Evolutionary conservation across 805 yeast species (phyloP), one percentile per base, ranked within the genome.

Genomic region (Candida quercuum): DNA sequence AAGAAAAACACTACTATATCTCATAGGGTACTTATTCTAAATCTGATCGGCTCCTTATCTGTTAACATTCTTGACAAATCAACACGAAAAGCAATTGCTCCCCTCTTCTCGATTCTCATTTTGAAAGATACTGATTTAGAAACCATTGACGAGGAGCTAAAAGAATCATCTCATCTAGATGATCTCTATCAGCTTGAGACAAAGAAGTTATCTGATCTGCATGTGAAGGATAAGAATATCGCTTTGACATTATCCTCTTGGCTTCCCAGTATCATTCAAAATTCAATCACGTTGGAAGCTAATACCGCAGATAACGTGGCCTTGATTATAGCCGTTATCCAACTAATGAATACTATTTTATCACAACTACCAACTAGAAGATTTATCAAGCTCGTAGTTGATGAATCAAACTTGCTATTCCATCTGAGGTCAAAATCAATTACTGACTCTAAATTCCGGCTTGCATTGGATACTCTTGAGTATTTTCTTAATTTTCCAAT

Each of bases 321-420:
- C 1, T 34, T 28, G 11, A 18, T 28, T 11, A 15, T 31, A 5
- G 23, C 29, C 14, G 38, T 51, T 3, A 14, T 64, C 7, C 35
- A 45, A 17, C 43, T 67, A 16, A 32, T 67, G 11, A 37, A 54
- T 5, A 36, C 49, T 6, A 37, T 63, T 1, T 35, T 69, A 6
- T 65, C 73, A 3, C 69, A 63, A 36, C 45, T 66, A 6, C 71
- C 73, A 0, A 62, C 73, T 0, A 54, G 76, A 38, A 47, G 62
- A 32, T 69, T 56, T 33, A 35, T 59, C 5, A 60, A 56, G 36
- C 41, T 60, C 0, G 25, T 69, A 3, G 22, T 69, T 22, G 52
- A 53, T 13, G 57, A 59, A 16, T 14, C 42, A 17, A 50, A 52
- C 29, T 45, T 63, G 15, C 12, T 50, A 4, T 42, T 54, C 2